These are phyloP conservation scores for Pichia rugopelliculosa DNA, from an alignment of 805 yeast genomes.

Conservation along the genomic window DNA sequence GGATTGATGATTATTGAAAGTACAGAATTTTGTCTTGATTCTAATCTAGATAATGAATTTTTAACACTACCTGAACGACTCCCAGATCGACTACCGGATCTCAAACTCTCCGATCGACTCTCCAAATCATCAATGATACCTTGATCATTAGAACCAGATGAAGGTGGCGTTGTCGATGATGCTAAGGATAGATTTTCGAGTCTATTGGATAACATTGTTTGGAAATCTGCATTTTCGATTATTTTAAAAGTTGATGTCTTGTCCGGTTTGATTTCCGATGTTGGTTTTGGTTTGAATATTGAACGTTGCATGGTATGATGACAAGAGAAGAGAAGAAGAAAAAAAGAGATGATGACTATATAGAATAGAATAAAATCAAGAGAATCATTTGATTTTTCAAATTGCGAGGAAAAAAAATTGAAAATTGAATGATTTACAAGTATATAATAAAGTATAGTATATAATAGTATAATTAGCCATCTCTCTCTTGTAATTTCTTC, in stretches of 20 bases:
- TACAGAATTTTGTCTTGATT: constrained; percentile 23
- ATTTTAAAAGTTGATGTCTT: neutral
- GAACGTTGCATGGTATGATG: neutral
- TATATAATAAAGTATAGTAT: too few species aligned
- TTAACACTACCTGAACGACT: constrained; percentile 7
- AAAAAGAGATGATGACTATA: neutral
- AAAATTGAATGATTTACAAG: too few species aligned
- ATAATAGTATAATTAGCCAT: too few species aligned
- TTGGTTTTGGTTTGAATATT: neutral
- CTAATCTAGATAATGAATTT: constrained; percentile 16
- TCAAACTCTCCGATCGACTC: neutral
- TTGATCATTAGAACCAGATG: too few species aligned
- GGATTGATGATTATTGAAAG: constrained; percentile 20
- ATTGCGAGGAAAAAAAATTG: too few species aligned
- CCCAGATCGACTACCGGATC: neutral
- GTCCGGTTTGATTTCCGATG: neutral
- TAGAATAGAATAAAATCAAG: neutral
- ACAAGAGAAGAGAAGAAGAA: neutral
- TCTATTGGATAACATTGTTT: constrained; percentile 2
- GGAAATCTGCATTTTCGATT: constrained; percentile 3
- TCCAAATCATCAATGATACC: neutral
- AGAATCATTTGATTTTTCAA: too few species aligned
- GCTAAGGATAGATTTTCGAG: neutral
- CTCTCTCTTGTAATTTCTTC: constrained; percentile 30
- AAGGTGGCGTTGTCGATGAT: neutral